Evolutionary conservation across 192 early-diverging fungal genomes (phyloP).

Genomic region (Pilaira anomala): DNA sequence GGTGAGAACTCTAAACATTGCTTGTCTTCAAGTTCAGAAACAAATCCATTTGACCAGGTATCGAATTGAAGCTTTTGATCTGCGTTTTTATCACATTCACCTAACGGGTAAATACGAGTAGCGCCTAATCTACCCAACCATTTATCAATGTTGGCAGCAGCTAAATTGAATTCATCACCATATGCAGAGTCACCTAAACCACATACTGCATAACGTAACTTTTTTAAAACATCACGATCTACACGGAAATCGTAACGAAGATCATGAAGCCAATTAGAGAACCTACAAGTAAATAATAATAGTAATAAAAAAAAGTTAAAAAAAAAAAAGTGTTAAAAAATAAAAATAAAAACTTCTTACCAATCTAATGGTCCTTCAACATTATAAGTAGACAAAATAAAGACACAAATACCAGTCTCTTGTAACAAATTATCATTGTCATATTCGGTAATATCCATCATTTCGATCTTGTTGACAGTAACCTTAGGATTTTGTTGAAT

Average conservation of each 20-base stretch:
- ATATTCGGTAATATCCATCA: constrained; percentile 60
- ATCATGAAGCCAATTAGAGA: constrained; percentile 62
- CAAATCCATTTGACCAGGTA: constrained; percentile 31
- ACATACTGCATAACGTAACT: constrained; percentile 63
- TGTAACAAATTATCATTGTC: constrained; percentile 60
- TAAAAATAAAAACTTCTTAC: constrained; percentile 19
- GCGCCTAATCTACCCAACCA: constrained; percentile 61
- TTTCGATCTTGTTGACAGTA: constrained; percentile 31
- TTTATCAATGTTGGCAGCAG: constrained; percentile 54
- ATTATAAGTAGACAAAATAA: constrained; percentile 64
- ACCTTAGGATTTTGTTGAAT: constrained; percentile 25
- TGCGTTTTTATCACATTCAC: constrained; percentile 58
- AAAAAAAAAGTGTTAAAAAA: too few species aligned
- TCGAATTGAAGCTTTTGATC: constrained; percentile 27
- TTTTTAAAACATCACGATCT: constrained; percentile 45
- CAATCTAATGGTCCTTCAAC: constrained; percentile 68
- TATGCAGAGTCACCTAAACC: constrained; percentile 72
- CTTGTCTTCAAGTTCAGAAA: constrained; percentile 39
- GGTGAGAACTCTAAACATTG: constrained; percentile 48
- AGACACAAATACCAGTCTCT: constrained; percentile 53
- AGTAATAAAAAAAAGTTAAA: not conserved
- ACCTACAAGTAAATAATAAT: constrained; percentile 26
- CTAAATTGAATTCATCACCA: constrained; percentile 55
- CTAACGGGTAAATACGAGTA: constrained; percentile 55
- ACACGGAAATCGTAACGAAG: constrained; percentile 61